Evolutionary conservation across 345 rosid genomes (phyloP).

Genomic region (Heritiera fomes): DNA sequence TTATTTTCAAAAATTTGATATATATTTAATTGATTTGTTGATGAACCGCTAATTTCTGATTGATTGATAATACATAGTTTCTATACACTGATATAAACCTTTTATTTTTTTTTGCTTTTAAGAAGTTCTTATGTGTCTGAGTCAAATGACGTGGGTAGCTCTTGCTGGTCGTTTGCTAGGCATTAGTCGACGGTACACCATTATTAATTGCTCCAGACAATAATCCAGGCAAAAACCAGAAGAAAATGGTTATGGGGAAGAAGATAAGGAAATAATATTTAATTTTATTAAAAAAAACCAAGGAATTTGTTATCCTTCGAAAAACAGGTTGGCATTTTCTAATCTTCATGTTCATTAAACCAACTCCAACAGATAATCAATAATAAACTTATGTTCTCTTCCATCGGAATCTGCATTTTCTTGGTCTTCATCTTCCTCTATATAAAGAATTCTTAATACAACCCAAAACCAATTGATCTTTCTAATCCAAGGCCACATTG

Average conservation of each 20-base stretch:
- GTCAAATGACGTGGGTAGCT: neutral
- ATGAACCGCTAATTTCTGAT: no score
- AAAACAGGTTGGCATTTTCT: neutral
- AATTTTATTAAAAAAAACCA: no score
- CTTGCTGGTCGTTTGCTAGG: neutral
- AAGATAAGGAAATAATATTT: no score
- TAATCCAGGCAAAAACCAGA: neutral
- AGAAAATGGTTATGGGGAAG: neutral
- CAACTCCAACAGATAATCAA: neutral
- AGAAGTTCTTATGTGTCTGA: neutral
- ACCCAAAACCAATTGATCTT: neutral
- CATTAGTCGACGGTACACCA: neutral
- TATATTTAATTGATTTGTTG: no score
- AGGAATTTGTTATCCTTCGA: neutral
- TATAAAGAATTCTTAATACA: neutral
- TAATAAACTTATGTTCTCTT: neutral
- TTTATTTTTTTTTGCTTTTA: no score
- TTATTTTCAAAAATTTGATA: no score
- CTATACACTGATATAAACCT: no score
- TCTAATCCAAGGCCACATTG: neutral
- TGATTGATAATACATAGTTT: no score
- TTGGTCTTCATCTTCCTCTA: neutral
- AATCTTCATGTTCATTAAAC: neutral
- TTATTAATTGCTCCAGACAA: neutral
- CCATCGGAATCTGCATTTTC: neutral